Percentiles rank a stretch among this genome's conserved stretches.
phyloP scores from a whole-genome alignment of 352 stramenopile species.

The Peronospora farinosa region DNA sequence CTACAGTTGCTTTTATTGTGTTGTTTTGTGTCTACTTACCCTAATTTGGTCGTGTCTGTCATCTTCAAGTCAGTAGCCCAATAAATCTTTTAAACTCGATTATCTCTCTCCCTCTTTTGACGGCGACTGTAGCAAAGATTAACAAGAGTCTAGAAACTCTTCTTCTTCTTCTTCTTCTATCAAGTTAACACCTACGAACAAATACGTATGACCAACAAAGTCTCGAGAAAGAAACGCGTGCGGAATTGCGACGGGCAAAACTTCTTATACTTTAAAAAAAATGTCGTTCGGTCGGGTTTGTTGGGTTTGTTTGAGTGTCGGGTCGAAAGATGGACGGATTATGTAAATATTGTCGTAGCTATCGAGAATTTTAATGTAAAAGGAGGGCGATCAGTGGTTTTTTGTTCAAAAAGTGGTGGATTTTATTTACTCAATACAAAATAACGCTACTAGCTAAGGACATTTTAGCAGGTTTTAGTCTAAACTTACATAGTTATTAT shows the following conservation, averaged over 20 bases:
- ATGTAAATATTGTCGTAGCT: slow-evolving; percentile 8
- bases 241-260: slow-evolving; percentile 21
- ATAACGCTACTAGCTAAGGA: too few relatives aligned
- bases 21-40: slow-evolving; percentile 16
- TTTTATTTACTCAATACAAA: too few relatives aligned
- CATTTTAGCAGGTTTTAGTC: too few relatives aligned
- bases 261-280: slow-evolving; percentile 29
- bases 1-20: not conserved
- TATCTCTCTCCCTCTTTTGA: slow-evolving; percentile 1
- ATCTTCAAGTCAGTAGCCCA: slow-evolving; percentile 23
- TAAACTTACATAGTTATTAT: too few relatives aligned
- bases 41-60: slow-evolving; percentile 41
- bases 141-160: not conserved
- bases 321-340: not conserved
- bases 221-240: slow-evolving; percentile 16
- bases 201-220: too few relatives aligned
- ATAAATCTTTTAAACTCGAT: slow-evolving; percentile 17
- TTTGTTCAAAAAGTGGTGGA: too few relatives aligned
- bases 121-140: not conserved
- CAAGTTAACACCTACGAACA: not conserved
- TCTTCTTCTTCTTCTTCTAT: not conserved
- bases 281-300: slow-evolving; percentile 33
- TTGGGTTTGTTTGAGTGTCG: slow-evolving; percentile 28
- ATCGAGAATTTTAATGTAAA: not conserved
- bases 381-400: too few relatives aligned